These are phyloP conservation scores for Cladosporium sp. DNA, from an alignment of 2,329 filamentous ascomycete species.

Conservation along the genomic window DNA sequence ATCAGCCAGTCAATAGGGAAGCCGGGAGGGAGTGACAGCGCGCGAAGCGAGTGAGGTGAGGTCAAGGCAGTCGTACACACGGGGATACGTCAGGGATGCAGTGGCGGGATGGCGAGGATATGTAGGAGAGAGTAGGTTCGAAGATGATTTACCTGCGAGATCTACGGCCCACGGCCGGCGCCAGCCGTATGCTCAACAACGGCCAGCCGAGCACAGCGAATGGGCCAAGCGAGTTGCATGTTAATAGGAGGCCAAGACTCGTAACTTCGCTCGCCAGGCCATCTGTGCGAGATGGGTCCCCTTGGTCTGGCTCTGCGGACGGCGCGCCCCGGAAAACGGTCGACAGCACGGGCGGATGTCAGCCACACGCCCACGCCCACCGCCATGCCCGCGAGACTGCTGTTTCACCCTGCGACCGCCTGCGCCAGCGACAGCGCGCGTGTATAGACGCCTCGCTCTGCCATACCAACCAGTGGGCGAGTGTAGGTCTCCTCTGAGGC, in stretches of 20 bases:
- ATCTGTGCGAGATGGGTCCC: neutral
- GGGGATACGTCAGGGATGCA: slow-evolving; percentile 10
- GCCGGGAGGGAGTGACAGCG: neutral
- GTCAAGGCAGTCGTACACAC: neutral
- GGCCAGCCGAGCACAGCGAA: slow-evolving; percentile 4
- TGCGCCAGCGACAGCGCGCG: neutral
- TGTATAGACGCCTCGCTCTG: neutral
- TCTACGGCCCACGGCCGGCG: neutral
- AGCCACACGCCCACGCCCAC: neutral
- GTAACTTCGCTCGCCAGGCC: neutral
- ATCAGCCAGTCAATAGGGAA: neutral
- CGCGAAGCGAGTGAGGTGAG: slow-evolving; percentile 3
- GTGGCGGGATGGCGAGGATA: neutral
- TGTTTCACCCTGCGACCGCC: slow-evolving; percentile 8
- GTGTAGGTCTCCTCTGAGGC: neutral
- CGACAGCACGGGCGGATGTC: neutral
- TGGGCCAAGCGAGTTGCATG: slow-evolving; percentile 3
- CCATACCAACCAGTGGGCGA: neutral
- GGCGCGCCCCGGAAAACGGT: neutral
- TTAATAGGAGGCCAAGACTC: slow-evolving; percentile 11
- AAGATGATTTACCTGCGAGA: neutral
- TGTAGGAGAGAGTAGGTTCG: slow-evolving; percentile 4
- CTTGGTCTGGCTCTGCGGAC: neutral
- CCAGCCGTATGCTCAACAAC: slow-evolving; percentile 9
- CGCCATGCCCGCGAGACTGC: neutral